phyloP scores from a whole-genome alignment of 2,329 filamentous ascomycete genomes.

The Fusarium compactum region DNA sequence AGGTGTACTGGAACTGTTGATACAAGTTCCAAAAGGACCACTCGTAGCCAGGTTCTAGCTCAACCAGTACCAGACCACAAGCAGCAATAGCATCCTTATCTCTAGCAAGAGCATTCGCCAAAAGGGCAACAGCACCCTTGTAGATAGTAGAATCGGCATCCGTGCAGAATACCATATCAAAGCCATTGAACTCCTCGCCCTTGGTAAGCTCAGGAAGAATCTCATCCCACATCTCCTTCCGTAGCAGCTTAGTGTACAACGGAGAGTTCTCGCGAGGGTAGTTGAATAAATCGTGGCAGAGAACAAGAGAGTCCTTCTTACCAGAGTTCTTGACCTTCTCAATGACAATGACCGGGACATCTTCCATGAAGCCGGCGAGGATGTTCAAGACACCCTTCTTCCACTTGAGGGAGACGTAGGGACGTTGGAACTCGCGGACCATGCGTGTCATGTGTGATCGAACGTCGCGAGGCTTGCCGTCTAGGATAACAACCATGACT shows the following conservation, averaged over 20 bases:
- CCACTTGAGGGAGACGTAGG: constrained; percentile 39
- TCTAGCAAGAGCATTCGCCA: constrained; percentile 32
- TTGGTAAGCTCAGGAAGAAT: constrained; percentile 35
- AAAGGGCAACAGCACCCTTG: constrained; percentile 32
- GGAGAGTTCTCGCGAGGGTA: constrained; percentile 34
- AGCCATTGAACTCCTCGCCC: constrained; percentile 24
- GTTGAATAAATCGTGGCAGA: constrained; percentile 42
- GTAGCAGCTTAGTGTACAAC: constrained; percentile 34
- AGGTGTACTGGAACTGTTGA: constrained; percentile 43
- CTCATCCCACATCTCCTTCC: constrained; percentile 36
- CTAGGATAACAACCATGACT: constrained; percentile 40
- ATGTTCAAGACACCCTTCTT: constrained; percentile 36
- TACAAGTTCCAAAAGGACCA: constrained; percentile 44
- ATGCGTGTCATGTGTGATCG: constrained; percentile 38
- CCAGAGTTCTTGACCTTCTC: constrained; percentile 43
- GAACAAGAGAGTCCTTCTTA: constrained; percentile 39
- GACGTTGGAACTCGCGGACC: constrained; percentile 27
- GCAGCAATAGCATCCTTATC: constrained; percentile 40
- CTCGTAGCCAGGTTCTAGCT: constrained; percentile 39
- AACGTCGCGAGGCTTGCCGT: constrained; percentile 38
- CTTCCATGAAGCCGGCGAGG: constrained; percentile 38
- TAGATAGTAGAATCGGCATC: constrained; percentile 43
- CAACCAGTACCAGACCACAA: constrained; percentile 37
- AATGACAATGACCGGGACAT: constrained; percentile 40
- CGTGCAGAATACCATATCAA: constrained; percentile 42